phyloP scores from a whole-genome alignment of 495 filamentous ascomycete genomes.

The Annulohypoxylon maeteangense region DNA sequence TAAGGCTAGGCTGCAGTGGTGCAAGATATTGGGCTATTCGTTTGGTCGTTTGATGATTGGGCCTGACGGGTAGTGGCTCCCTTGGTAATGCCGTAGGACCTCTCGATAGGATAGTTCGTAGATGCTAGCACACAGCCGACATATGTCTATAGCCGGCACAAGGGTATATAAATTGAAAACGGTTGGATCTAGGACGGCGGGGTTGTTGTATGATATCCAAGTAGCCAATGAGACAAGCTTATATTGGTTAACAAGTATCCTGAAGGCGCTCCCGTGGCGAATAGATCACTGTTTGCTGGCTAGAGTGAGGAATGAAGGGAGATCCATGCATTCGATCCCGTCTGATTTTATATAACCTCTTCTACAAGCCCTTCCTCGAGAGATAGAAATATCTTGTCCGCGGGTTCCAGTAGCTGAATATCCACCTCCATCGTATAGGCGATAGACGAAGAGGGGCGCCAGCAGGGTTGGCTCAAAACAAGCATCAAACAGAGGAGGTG shows the following conservation, averaged over 20 bases:
- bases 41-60: conserved; percentile 5
- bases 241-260: conserved; percentile 19
- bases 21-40: conserved; percentile 4
- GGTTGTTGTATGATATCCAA: conserved; percentile 25
- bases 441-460: conserved; percentile 46
- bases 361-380: not conserved
- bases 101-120: conserved; percentile 11
- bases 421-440: conserved; percentile 19
- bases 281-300: conserved; percentile 23
- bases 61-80: not conserved
- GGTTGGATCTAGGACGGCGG: conserved; percentile 13
- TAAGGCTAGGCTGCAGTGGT: not conserved
- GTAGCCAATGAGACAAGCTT: conserved; percentile 14
- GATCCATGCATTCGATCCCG: conserved; percentile 39
- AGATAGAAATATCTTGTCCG: not conserved
- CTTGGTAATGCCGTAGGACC: not conserved
- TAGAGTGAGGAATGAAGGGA: conserved; percentile 29
- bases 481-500: conserved; percentile 58
- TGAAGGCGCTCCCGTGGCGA: conserved; percentile 26
- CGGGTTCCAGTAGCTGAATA: conserved; percentile 15
- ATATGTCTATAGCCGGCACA: not conserved
- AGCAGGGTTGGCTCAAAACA: conserved; percentile 58
- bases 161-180: conserved; percentile 17
- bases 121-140: conserved; percentile 5
- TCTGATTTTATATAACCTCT: conserved; percentile 42